Evolutionary conservation across 225 moss, liverwort and hornwort genomes (phyloP).

Genomic region (Takakia lepidozioides): DNA sequence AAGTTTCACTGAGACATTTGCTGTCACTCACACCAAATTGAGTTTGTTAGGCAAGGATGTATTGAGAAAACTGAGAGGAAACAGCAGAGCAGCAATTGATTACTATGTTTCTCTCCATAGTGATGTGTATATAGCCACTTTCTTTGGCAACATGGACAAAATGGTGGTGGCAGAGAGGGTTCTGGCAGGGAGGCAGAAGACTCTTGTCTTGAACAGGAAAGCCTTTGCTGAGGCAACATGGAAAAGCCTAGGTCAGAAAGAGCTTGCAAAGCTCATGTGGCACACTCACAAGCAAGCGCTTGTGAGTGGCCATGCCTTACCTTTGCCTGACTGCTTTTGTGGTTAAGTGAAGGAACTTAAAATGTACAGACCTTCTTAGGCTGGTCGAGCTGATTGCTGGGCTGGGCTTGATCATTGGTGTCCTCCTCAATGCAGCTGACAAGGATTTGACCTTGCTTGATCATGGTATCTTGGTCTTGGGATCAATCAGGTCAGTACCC

Average conservation of each 20-base stretch:
- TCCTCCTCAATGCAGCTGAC: no score
- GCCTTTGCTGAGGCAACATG: slow-evolving; percentile 31
- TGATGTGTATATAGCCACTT: slow-evolving; percentile 37
- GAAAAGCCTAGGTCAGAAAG: slow-evolving; percentile 11
- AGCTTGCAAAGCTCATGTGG: slow-evolving; percentile 17
- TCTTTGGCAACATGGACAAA: slow-evolving; percentile 48
- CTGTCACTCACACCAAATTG: slow-evolving; percentile 17
- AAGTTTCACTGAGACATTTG: slow-evolving; percentile 14
- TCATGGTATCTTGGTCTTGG: no score
- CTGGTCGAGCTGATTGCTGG: no score
- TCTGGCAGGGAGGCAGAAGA: slow-evolving; percentile 20
- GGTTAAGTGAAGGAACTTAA: slow-evolving; percentile 4
- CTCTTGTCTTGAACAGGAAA: slow-evolving; percentile 29
- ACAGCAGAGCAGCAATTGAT: slow-evolving; percentile 33
- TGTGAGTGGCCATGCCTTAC: slow-evolving; percentile 16
- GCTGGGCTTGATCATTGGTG: no score
- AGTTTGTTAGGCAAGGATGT: slow-evolving; percentile 12
- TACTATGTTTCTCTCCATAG: slow-evolving; percentile 28
- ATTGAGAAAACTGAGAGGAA: slow-evolving; percentile 17
- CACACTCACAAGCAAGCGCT: slow-evolving; percentile 23
- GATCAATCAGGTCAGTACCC: no score
- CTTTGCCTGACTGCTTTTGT: slow-evolving; percentile 39
- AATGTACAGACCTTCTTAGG: no score
- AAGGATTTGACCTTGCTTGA: no score
- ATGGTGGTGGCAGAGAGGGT: slow-evolving; percentile 48